Evolutionary conservation across 495 filamentous ascomycete genomes (phyloP).

Genomic region (Penicillium chermesinum): DNA sequence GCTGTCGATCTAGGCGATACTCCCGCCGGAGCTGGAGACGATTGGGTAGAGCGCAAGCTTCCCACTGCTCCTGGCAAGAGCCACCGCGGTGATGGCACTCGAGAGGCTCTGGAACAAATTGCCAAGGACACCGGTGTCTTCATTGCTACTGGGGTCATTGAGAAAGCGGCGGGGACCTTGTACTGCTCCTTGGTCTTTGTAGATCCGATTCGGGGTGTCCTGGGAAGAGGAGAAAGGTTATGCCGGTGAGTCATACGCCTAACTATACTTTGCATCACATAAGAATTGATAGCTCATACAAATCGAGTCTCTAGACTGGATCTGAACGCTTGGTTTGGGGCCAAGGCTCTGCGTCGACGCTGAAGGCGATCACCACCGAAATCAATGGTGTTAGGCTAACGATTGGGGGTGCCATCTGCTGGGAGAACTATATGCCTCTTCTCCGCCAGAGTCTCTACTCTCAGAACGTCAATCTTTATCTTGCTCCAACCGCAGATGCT

Average conservation of each 20-base stretch:
- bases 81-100: slow-evolving; percentile 75
- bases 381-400: slow-evolving; percentile 73
- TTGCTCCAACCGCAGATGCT: slow-evolving; percentile 85
- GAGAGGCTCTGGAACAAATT: slow-evolving; percentile 71
- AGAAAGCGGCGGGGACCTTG: slow-evolving; percentile 71
- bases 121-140: slow-evolving; percentile 75
- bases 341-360: slow-evolving; percentile 73
- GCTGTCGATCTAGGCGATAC: slow-evolving; percentile 87
- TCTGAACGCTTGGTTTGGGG: slow-evolving; percentile 72
- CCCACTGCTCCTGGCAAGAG: slow-evolving; percentile 43
- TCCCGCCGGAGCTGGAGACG: slow-evolving; percentile 63
- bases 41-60: slow-evolving; percentile 64
- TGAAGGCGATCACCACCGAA: slow-evolving; percentile 75
- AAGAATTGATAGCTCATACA: too few species aligned
- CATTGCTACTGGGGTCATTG: slow-evolving; percentile 72
- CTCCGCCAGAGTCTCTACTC: slow-evolving; percentile 74
- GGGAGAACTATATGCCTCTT: slow-evolving; percentile 97
- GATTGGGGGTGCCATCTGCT: slow-evolving; percentile 85
- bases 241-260: slow-evolving; percentile 58
- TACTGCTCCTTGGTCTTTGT: slow-evolving; percentile 86
- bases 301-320: slow-evolving; percentile 4
- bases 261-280: too few species aligned
- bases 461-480: slow-evolving; percentile 89
- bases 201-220: slow-evolving; percentile 60
- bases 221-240: slow-evolving; percentile 91